These are phyloP conservation scores for Tricladium varicosporioides DNA, from an alignment of 2,329 filamentous ascomycete species.

Conservation along the genomic window DNA sequence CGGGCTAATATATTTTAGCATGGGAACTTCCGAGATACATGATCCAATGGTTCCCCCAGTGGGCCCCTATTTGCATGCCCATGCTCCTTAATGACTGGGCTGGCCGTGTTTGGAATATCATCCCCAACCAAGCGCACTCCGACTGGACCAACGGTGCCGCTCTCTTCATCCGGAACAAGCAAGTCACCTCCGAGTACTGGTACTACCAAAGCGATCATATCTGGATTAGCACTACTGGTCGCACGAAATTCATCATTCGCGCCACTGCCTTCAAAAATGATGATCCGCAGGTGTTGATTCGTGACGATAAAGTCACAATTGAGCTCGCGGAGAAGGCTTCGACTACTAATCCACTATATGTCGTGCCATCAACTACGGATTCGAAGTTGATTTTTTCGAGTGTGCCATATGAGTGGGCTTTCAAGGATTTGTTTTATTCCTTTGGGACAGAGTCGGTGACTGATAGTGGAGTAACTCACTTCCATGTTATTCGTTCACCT, in stretches of 20 bases:
- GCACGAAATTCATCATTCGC: constrained; percentile 8
- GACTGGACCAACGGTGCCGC: constrained; percentile 9
- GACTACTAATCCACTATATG: background rate
- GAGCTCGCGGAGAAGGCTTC: constrained; percentile 1
- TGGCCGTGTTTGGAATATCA: background rate
- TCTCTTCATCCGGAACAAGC: constrained; percentile 8
- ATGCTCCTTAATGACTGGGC: constrained; percentile 5
- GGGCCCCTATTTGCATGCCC: background rate
- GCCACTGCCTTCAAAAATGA: background rate
- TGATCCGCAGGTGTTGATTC: constrained; percentile 2
- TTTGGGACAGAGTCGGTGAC: background rate
- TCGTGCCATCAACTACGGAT: background rate
- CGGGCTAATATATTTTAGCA: background rate
- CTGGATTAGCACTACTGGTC: background rate
- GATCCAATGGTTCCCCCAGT: constrained; percentile 3
- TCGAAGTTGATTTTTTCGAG: background rate
- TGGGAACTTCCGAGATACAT: constrained; percentile 5
- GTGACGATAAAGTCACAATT: constrained; percentile 3
- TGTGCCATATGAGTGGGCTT: constrained; percentile 2
- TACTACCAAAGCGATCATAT: background rate
- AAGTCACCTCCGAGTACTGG: constrained; percentile 2
- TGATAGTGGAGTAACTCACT: background rate
- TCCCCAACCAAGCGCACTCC: constrained; percentile 6
- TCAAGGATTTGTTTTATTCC: constrained; percentile 7
- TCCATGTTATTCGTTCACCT: background rate